Conservation (phyloP, 768 basidiomycete species). For the Russula sp. region DNA sequence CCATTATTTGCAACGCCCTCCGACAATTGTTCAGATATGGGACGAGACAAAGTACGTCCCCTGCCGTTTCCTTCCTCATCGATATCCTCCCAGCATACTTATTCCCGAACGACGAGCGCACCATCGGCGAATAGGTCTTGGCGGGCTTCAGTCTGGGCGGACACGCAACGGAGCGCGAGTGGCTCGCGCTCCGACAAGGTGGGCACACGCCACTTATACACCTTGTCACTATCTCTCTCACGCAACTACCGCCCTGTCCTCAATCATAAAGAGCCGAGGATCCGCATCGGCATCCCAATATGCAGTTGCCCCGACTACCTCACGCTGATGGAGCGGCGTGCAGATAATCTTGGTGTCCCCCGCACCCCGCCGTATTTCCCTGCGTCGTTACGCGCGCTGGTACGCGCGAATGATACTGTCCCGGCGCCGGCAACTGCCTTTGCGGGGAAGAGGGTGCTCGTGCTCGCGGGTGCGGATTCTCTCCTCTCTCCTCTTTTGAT, state of each 20-base stretch:
- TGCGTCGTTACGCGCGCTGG: conserved; percentile 45
- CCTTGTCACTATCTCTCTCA: conserved; percentile 12
- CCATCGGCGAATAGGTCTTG: conserved; percentile 64
- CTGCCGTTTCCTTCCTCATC: conserved; percentile 77
- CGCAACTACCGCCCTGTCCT: not conserved
- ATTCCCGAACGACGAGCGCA: conserved; percentile 62
- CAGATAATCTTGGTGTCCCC: conserved; percentile 43
- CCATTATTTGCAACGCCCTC: too few species aligned
- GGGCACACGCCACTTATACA: too few species aligned
- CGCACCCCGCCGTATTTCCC: conserved; percentile 58
- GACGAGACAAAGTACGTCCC: too few species aligned
- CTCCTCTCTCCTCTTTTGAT: too few species aligned
- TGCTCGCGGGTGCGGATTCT: conserved; percentile 67
- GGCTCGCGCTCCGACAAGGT: conserved; percentile 60
- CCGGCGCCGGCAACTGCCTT: conserved; percentile 53
- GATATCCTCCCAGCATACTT: conserved; percentile 74
- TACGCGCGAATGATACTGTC: conserved; percentile 49
- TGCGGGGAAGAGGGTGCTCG: conserved; percentile 67
- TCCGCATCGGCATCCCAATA: conserved; percentile 46
- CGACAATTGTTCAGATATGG: too few species aligned
- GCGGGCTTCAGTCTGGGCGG: conserved; percentile 81
- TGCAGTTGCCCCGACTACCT: conserved; percentile 68
- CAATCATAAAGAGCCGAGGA: conserved; percentile 40
- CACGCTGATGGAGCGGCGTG: conserved; percentile 56
- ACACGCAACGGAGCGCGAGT: conserved; percentile 77